These are phyloP conservation scores for Puccinia horiana DNA, from an alignment of 1,284 basidiomycete genomes.

Conservation along the genomic window DNA sequence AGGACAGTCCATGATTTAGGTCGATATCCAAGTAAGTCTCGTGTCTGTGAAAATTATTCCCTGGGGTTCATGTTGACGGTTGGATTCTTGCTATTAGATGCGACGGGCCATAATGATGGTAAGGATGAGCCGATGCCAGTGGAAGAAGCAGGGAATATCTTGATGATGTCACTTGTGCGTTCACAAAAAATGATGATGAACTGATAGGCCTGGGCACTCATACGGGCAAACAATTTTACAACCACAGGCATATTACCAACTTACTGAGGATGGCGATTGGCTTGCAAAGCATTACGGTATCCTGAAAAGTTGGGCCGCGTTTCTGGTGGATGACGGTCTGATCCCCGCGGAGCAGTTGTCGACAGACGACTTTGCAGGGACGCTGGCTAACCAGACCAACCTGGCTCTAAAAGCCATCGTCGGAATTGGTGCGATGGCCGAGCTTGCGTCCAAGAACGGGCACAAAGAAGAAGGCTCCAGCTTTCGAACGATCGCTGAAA, in stretches of 20 bases:
- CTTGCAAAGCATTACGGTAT: conserved; percentile 55
- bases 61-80: neutral
- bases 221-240: neutral
- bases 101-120: conserved; percentile 56
- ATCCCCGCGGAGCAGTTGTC: conserved; percentile 57
- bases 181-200: neutral
- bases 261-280: conserved; percentile 51
- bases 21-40: conserved; percentile 54
- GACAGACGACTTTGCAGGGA: conserved; percentile 58
- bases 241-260: conserved; percentile 45
- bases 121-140: conserved; percentile 51
- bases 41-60: neutral
- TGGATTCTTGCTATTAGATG: conserved; percentile 24
- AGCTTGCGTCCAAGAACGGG: conserved; percentile 54
- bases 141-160: conserved; percentile 49
- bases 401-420: conserved; percentile 57
- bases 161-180: conserved; percentile 49
- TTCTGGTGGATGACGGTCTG: conserved; percentile 56
- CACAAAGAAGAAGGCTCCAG: conserved; percentile 52
- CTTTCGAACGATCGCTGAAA: conserved; percentile 54
- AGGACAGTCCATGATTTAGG: conserved; percentile 58
- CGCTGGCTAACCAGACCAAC: conserved; percentile 57
- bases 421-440: conserved; percentile 56
- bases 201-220: neutral
- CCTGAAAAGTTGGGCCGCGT: conserved; percentile 57